phyloP scores from a whole-genome alignment of 176 grass and related monocot species.

The Pontederia crassipes region DNA sequence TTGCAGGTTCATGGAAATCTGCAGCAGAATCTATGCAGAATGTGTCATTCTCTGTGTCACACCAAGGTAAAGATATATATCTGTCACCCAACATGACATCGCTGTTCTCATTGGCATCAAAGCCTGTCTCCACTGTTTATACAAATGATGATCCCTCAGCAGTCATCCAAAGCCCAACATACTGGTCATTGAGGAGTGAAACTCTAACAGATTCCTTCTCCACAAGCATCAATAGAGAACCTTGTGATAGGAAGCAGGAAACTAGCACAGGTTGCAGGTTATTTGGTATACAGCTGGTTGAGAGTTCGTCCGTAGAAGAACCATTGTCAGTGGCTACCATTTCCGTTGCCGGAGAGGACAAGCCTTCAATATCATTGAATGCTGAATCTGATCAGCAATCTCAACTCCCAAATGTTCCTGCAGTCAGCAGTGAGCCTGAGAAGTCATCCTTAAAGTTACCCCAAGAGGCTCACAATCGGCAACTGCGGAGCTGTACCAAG shows the following conservation, averaged over 20 bases:
- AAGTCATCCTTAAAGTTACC: constrained; percentile 14
- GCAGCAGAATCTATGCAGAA: constrained; percentile 33
- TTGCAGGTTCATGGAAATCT: constrained; percentile 72
- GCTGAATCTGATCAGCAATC: constrained; percentile 35
- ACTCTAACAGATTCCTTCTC: constrained; percentile 24
- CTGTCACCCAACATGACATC: constrained; percentile 27
- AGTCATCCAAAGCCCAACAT: constrained; percentile 28
- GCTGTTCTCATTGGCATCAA: constrained; percentile 32
- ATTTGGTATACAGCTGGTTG: constrained; percentile 74
- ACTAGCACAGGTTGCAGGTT: constrained; percentile 49
- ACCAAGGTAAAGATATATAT: constrained; percentile 28
- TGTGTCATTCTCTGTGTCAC: constrained; percentile 51
- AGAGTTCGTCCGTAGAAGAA: constrained; percentile 35
- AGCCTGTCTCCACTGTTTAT: constrained; percentile 19
- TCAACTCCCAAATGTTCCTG: constrained; percentile 41
- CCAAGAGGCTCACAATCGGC: constrained; percentile 50
- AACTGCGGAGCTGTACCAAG: constrained; percentile 94
- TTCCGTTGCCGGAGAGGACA: constrained; percentile 33
- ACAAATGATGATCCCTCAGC: constrained; percentile 24
- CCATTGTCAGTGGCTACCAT: constrained; percentile 14
- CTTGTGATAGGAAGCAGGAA: constrained; percentile 53
- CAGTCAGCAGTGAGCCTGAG: constrained; percentile 33
- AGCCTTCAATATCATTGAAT: constrained; percentile 25
- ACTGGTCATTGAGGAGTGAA: constrained; percentile 38
- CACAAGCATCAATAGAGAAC: constrained; percentile 31